Base-by-base conservation (phyloP, 805 yeast genomes). In the Starmerella potacharoeniae region DNA sequence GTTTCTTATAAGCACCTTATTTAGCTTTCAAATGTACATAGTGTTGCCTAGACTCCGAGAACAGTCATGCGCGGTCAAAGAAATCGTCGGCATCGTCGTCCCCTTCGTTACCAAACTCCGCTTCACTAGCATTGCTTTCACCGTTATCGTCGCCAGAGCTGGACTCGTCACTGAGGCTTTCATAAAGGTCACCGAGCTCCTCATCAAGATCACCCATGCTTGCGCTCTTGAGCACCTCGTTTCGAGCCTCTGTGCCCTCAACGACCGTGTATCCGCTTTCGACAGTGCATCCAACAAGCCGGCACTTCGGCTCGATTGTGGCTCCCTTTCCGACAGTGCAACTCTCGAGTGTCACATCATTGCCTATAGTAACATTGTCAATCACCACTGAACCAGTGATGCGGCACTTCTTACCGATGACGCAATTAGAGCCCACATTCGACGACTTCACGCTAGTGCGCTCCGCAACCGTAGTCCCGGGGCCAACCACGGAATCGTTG, bases 381-480 rank as follows among this genome's bases (percentile, higher is more conserved):
- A 88, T 73, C 5, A 93, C 65, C 13, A 93, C 81, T 61, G 90
- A 88, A 1, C 96, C 97, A 1, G 89, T 85, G 55, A 93, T 77
- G 62, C 93, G 82, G 69, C 95, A 91, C 58, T 88, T 79, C 65
- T 81, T 83, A 40, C 98, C 98, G 52, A 95, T 80, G 16, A 61
- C 71, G 70, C 95, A 86, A 62, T 78, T 76, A 10, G 74, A 69
- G 6, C 96, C 96, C 33, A 93, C 75, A 14, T 87, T 86, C 0
- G 95, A 78, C 58, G 93, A 79, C 71, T 93, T 93, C 51, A 93
- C 87, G 66, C 83, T 86, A 22, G 95, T 84, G 61, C 81, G 80
- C 64, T 88, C 97, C 17, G 88, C 93, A 52, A 93, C 68, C 1
- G 67, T 69, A n/a, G 91, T 78, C 39, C 73, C 71, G 10, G 73